A percentile compares a stretch with the other conserved stretches of the same genome.
phyloP scores from a whole-genome alignment of 192 early-diverging fungal species.

The Coemansia sp. region DNA sequence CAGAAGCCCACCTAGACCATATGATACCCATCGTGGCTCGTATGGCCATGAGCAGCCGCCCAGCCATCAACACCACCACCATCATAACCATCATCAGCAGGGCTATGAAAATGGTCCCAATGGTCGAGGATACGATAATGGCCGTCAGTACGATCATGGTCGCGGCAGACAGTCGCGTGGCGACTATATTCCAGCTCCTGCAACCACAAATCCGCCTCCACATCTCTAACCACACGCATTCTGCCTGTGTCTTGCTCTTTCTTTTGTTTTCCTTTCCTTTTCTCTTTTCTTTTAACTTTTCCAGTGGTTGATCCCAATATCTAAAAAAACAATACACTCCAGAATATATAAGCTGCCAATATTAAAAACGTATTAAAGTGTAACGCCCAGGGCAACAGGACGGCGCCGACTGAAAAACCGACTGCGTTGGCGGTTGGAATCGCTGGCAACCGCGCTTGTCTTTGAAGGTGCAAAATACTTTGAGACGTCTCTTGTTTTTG shows the following conservation, averaged over 20 bases:
- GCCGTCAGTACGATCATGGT: conserved; percentile 14
- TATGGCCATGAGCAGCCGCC: not conserved
- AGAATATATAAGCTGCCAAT: not conserved
- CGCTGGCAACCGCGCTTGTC: not conserved
- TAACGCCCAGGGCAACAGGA: conserved; percentile 13
- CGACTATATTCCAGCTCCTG: conserved; percentile 3
- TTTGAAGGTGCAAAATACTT: conserved; percentile 11
- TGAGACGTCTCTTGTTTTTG: not conserved
- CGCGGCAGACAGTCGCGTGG: conserved; percentile 17
- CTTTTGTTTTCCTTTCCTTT: not conserved
- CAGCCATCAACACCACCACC: not conserved
- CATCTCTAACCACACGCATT: not conserved
- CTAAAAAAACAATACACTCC: not conserved
- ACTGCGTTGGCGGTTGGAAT: conserved; percentile 24
- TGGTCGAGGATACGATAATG: conserved; percentile 5
- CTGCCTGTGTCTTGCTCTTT: not conserved
- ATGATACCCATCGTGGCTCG: conserved; percentile 14
- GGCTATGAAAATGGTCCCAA: not conserved
- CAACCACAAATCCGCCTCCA: conserved; percentile 8
- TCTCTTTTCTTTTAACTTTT: not conserved
- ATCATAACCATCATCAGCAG: not conserved
- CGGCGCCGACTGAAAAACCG: conserved; percentile 33
- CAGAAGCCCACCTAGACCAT: not conserved
- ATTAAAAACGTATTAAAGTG: conserved; percentile 17
- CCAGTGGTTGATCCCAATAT: not conserved